Evolutionary conservation across 371 early-diverging fungal genomes (phyloP), one percentile per base, ranked within the genome.

Genomic region (Vittaforma corneae): DNA sequence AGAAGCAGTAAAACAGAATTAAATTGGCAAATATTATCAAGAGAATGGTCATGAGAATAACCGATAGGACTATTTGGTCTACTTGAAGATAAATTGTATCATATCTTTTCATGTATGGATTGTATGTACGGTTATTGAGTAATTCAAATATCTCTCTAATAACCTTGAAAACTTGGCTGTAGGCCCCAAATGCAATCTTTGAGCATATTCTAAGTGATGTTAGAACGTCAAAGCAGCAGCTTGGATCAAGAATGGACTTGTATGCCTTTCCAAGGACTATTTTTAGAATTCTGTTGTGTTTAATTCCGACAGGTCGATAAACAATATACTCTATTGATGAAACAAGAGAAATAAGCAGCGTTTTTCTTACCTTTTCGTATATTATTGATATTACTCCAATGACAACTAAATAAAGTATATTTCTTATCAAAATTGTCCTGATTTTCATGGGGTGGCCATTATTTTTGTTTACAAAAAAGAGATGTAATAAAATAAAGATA

Each of bases 41-140:
- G 28, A 57, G 18, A 37, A 52, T 1, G 14, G n/a, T 4, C 24
- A 60, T 45, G 58, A 63, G 20, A 29, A 58, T 30, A n/a, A 68
- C 2, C 52, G 38, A 40, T 42, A 50, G 5, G 22, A 71, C 1
- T 1, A 65, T 20, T 24, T 54, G 55, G 32, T 54, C 47, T 45
- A 58, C 30, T 33, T 55, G 28, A 4, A 55, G 22, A 35, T 55
- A 20, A 4, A 55, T 45, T 3, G 55, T 37, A 45, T 55, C 55
- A 30, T 37, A 37, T 33, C 55, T 33, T 14, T 35, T 37, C 26
- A 24, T 55, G 9, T n/a, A 5, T 6, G 5, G 9, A 45, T 55
- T 55, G 22, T 55, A 55, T 16, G 22, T 55, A n/a, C 30, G 14
- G 22, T 55, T 55, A 16, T 26, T 14, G 6, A 55, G 20, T 20